Conservation (phyloP, 805 yeast genomes). For the Maudiozyma saulgeensis region DNA sequence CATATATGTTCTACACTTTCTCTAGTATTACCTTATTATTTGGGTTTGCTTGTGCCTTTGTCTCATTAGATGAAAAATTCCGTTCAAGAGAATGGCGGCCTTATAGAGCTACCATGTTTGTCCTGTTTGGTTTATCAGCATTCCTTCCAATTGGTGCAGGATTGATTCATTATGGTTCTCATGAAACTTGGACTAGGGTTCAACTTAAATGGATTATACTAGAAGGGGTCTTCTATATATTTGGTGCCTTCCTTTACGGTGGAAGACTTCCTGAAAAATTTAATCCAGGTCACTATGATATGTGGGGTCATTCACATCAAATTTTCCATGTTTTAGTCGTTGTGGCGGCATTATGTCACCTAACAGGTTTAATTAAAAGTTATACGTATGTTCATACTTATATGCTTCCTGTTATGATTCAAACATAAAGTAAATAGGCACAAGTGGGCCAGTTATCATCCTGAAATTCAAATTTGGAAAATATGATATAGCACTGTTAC, state of each 20-base stretch:
- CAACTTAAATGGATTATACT: conserved; percentile 51
- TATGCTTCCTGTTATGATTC: conserved; percentile 2
- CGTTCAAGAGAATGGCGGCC: conserved; percentile 67
- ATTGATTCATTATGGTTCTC: conserved; percentile 37
- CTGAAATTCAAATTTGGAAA: too few species aligned
- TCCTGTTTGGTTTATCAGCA: conserved; percentile 72
- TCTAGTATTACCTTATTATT: conserved; percentile 39
- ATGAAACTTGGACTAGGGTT: conserved; percentile 40
- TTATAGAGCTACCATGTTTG: conserved; percentile 67
- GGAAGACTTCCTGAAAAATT: conserved; percentile 66
- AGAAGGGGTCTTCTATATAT: conserved; percentile 68
- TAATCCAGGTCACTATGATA: conserved; percentile 54
- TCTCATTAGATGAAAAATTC: conserved; percentile 59
- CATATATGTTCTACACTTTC: conserved; percentile 30
- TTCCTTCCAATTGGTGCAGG: conserved; percentile 60
- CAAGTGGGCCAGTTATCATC: too few species aligned
- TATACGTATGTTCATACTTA: conserved; percentile 41
- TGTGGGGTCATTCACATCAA: conserved; percentile 77
- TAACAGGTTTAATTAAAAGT: conserved; percentile 49
- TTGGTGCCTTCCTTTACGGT: conserved; percentile 76
- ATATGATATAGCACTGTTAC: too few species aligned
- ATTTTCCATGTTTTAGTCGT: conserved; percentile 73
- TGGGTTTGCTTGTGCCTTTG: conserved; percentile 52
- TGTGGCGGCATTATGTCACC: conserved; percentile 66
- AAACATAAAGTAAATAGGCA: neutral